phyloP scores from a whole-genome alignment of 257 asterid genomes.

The Linaria vulgaris region DNA sequence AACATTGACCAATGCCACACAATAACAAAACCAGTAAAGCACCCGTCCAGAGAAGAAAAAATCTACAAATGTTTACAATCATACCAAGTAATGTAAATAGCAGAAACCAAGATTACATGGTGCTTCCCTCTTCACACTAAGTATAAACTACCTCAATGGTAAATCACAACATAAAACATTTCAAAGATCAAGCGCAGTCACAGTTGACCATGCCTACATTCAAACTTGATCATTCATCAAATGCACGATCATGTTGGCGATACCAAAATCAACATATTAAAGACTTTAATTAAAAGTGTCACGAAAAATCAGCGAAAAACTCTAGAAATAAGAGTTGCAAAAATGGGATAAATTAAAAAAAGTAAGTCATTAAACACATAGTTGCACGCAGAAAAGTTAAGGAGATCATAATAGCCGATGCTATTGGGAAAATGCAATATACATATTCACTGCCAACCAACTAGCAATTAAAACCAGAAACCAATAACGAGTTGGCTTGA shows the following conservation, averaged over 20 bases:
- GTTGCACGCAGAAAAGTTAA: slow-evolving; percentile 7
- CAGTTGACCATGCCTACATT: too few relatives aligned
- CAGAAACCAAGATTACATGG: slow-evolving; percentile 23
- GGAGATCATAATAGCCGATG: too few relatives aligned
- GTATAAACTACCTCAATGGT: too few relatives aligned
- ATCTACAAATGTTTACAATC: slow-evolving; percentile 1
- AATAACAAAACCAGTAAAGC: neutral
- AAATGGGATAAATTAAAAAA: slow-evolving; percentile 14
- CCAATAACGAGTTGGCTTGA: slow-evolving; percentile 4
- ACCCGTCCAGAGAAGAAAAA: neutral
- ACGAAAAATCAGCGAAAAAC: slow-evolving; percentile 16
- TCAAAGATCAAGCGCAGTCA: too few relatives aligned
- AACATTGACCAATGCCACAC: slow-evolving; percentile 12
- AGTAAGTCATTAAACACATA: neutral
- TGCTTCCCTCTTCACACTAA: slow-evolving; percentile 12
- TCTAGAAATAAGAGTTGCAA: too few relatives aligned
- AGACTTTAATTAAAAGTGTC: neutral
- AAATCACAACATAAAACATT: too few relatives aligned
- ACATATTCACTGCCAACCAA: too few relatives aligned
- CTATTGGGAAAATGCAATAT: too few relatives aligned
- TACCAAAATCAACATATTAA: slow-evolving; percentile 4
- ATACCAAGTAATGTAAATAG: slow-evolving; percentile 26
- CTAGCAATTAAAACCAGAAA: slow-evolving; percentile 15
- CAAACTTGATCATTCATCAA: slow-evolving; percentile 3
- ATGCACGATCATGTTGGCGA: slow-evolving; percentile 11